Evolutionary conservation across 2,329 filamentous ascomycete genomes (phyloP).

Genomic region (Phialophora verrucosa): DNA sequence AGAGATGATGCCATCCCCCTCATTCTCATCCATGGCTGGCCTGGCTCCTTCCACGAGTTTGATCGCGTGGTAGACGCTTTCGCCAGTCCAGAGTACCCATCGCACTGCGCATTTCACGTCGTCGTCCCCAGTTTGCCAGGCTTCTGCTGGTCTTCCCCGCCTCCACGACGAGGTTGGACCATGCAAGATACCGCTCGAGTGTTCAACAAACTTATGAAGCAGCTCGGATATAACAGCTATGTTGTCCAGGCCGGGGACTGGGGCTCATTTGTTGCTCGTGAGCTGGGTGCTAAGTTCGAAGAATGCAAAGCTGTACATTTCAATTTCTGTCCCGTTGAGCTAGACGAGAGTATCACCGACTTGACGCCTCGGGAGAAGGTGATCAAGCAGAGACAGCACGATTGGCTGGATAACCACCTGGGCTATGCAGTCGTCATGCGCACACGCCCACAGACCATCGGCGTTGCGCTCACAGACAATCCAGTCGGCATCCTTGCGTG

Average conservation of each 20-base stretch:
- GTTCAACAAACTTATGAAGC: slow-evolving; percentile 70
- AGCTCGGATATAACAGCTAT: slow-evolving; percentile 68
- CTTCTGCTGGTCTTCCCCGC: slow-evolving; percentile 41
- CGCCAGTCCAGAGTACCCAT: slow-evolving; percentile 34
- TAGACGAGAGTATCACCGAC: slow-evolving; percentile 7
- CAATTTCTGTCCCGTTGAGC: slow-evolving; percentile 57
- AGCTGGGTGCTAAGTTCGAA: slow-evolving; percentile 65
- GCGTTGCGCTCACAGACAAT: slow-evolving; percentile 70
- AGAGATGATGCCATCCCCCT: slow-evolving; percentile 40
- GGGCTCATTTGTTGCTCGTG: slow-evolving; percentile 68
- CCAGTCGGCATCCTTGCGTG: slow-evolving; percentile 74
- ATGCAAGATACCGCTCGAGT: slow-evolving; percentile 42
- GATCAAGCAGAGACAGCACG: slow-evolving; percentile 19
- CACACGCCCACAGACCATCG: slow-evolving; percentile 74
- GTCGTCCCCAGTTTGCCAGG: slow-evolving; percentile 42
- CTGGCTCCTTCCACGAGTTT: slow-evolving; percentile 47
- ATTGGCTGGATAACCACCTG: slow-evolving; percentile 30
- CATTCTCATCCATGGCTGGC: slow-evolving; percentile 48
- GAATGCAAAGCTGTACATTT: slow-evolving; percentile 65
- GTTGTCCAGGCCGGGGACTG: slow-evolving; percentile 69
- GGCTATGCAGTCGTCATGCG: slow-evolving; percentile 54
- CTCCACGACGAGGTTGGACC: slow-evolving; percentile 30
- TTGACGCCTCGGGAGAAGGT: slow-evolving; percentile 21
- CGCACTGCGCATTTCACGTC: slow-evolving; percentile 42
- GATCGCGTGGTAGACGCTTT: slow-evolving; percentile 42